Base-by-base conservation (phyloP, 1,284 basidiomycete species). In the Polyporus tsugae region DNA sequence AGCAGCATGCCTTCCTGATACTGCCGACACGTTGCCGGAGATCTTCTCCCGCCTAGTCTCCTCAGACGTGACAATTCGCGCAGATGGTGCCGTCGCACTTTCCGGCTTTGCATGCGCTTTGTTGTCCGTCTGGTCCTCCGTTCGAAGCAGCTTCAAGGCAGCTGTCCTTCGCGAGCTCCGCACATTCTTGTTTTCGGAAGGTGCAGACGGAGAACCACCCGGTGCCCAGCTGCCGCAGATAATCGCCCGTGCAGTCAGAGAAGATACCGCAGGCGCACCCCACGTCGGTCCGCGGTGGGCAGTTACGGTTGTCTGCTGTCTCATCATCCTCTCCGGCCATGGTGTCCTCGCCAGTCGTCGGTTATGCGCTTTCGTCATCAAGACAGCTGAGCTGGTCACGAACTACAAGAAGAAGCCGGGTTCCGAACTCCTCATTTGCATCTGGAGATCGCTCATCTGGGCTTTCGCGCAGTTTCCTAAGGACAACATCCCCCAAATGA, bases 371-470 rank as follows among this genome's bases (percentile, higher is more conserved):
- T 77, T 87, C 39, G 74, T 85, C 44, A 70, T 85, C 9, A 74
- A 77, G 7, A 75, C 78, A 1, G 76, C 87, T 17, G 76, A 74
- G 6, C 70, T 74, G 57, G 72, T 81, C 2, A 75, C 78, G 10
- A 73, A 63, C 1, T 80, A 83, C 69, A 79, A 80, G 60, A 76
- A 77, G 25, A 74, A 13, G 36, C 65, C 75, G 15, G 75, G 83
- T 10, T 78, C 79, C 11, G 75, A 78, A 10, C 75, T 86, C 10
- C 83, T 85, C 62, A 74, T 83, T 0, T 82, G 83, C 49, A 75
- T 86, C 29, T 91, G 88, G 88, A 81, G 79, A 63, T 83, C 85
- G 62, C 78, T 89, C 19, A 76, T 89, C 35, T 90, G 89, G 88
- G 82, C 84, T 0, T 89, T 85, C 69, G 78, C 81, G 17, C 78